A percentile compares a stretch with the other conserved stretches of the same genome.
Evolutionary conservation across 352 stramenopile genomes (phyloP).

Genomic region (Globisporangium polare): DNA sequence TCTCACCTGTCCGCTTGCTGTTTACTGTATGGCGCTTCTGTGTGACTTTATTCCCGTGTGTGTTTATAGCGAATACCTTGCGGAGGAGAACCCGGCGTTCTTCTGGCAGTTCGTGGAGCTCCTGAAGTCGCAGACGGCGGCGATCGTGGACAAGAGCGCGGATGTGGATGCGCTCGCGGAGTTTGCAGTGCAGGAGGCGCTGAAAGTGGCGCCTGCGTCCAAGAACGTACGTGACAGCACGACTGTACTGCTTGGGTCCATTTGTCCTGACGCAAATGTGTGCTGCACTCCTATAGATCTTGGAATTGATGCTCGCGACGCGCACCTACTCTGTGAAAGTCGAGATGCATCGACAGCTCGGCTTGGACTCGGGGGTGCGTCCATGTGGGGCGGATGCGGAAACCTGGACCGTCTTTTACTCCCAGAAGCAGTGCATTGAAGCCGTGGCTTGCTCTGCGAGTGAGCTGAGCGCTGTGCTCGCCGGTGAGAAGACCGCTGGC

Average conservation of each 20-base stretch:
- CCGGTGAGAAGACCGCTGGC: conserved; percentile 17
- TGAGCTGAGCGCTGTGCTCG: conserved; percentile 35
- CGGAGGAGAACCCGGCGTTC: conserved; percentile 68
- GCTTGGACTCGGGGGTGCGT: conserved; percentile 61
- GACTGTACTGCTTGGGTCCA: background rate
- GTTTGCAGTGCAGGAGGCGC: conserved; percentile 49
- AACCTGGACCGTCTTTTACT: conserved; percentile 76
- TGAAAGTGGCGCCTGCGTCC: conserved; percentile 50
- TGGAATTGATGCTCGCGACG: conserved; percentile 74
- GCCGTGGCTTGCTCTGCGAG: conserved; percentile 58
- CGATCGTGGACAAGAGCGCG: conserved; percentile 27
- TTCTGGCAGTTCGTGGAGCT: conserved; percentile 77
- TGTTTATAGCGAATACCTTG: conserved; percentile 64
- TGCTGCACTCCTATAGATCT: conserved; percentile 35
- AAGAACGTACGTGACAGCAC: conserved; percentile 41
- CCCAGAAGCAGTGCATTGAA: conserved; percentile 51
- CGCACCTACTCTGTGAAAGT: conserved; percentile 78
- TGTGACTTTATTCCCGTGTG: background rate
- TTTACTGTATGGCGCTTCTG: background rate
- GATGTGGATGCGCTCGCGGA: conserved; percentile 49
- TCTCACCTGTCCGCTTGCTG: background rate
- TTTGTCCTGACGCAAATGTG: background rate
- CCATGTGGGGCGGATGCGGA: conserved; percentile 44
- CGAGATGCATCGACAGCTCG: conserved; percentile 82
- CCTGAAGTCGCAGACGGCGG: conserved; percentile 26